Conservation (phyloP, 2,329 filamentous ascomycete genomes). For the Alternaria triticimaculans region DNA sequence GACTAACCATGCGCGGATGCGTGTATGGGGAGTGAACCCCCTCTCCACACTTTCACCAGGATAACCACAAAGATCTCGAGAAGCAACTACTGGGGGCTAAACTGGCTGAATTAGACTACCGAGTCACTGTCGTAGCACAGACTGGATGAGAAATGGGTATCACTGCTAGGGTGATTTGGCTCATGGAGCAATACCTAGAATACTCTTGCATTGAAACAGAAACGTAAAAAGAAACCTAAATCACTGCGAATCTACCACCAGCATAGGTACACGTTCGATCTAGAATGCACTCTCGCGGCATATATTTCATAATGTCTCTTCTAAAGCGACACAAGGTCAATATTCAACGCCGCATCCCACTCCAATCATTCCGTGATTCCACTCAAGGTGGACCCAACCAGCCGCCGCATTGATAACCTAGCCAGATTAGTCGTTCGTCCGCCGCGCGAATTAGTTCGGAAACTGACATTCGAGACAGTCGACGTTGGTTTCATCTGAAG, state of each 20-base stretch:
- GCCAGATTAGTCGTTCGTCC: not conserved
- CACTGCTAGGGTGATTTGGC: not conserved
- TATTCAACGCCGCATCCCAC: not conserved
- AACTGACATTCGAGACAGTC: slow-evolving; percentile 7
- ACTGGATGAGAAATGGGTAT: not conserved
- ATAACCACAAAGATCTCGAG: rapidly evolving
- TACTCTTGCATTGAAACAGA: not conserved
- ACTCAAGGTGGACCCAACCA: not conserved
- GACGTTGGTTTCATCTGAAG: not conserved
- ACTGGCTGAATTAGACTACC: not conserved
- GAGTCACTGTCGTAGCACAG: not conserved
- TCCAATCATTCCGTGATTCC: not conserved
- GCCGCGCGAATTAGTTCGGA: not conserved
- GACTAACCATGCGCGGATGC: not conserved
- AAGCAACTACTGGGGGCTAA: not conserved
- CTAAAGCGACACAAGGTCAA: not conserved
- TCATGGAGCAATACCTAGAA: not conserved
- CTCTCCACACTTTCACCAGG: not conserved
- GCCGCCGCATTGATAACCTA: not conserved
- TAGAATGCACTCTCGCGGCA: too few relatives aligned
- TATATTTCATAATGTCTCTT: not conserved
- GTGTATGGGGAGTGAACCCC: not conserved
- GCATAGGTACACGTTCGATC: too few relatives aligned
- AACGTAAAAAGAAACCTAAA: not conserved
- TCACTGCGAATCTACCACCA: too few relatives aligned